These are phyloP conservation scores for Daphne laureola DNA, from an alignment of 441 rosid species.

Conservation along the genomic window DNA sequence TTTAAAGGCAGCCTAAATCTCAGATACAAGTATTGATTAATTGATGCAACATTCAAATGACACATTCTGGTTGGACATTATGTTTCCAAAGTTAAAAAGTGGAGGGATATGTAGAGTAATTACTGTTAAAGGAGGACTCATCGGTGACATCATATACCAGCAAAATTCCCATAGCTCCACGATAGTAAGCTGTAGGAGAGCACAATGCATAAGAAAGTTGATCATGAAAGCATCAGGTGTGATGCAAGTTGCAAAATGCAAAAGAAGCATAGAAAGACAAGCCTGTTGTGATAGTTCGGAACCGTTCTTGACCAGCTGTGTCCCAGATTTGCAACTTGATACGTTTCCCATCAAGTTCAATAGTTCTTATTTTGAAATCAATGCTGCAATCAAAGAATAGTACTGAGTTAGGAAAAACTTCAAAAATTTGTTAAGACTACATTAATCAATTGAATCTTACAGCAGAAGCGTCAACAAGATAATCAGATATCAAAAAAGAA, in stretches of 20 bases:
- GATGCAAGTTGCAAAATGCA: not conserved
- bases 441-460: not conserved
- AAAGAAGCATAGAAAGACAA: slow-evolving; percentile 3
- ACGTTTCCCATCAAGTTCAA: slow-evolving; percentile 47
- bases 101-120: slow-evolving; percentile 5
- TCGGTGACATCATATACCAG: slow-evolving; percentile 49
- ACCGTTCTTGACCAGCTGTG: slow-evolving; percentile 53
- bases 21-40: no score
- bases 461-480: not conserved
- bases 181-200: slow-evolving; percentile 47
- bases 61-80: no score
- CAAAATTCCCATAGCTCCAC: slow-evolving; percentile 77
- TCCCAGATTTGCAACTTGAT: slow-evolving; percentile 55
- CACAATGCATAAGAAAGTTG: slow-evolving; percentile 14
- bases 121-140: slow-evolving; percentile 49
- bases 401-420: slow-evolving; percentile 1
- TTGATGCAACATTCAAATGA: no score
- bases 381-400: slow-evolving; percentile 25
- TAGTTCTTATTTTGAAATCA: slow-evolving; percentile 47
- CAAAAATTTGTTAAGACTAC: slow-evolving; percentile 1
- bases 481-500: not conserved
- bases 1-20: no score
- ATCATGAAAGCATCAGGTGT: slow-evolving; percentile 4
- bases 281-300: slow-evolving; percentile 52
- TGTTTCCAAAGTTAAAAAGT: no score